Evolutionary conservation across 2,329 filamentous ascomycete species (phyloP).

Genomic region (Periconia sp.): DNA sequence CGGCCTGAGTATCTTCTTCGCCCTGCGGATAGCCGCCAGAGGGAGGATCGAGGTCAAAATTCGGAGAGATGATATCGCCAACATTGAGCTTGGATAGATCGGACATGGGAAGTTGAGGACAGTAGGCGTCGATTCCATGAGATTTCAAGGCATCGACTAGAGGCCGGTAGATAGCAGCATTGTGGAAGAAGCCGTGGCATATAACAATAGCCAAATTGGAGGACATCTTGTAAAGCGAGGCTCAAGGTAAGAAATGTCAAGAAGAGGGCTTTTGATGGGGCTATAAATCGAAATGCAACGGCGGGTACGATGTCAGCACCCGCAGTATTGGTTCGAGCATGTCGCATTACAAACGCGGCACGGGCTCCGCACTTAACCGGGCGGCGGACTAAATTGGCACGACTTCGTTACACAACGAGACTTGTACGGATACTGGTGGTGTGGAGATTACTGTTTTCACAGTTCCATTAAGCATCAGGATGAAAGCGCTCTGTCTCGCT

Average conservation of each 20-base stretch:
- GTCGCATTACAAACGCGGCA: too few relatives aligned
- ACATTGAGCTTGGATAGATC: constrained; percentile 28
- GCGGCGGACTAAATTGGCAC: background rate
- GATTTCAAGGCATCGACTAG: constrained; percentile 27
- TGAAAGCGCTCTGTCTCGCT: too few relatives aligned
- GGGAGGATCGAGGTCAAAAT: constrained; percentile 27
- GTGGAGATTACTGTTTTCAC: too few relatives aligned
- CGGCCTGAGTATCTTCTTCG: constrained; percentile 10
- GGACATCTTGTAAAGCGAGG: constrained; percentile 9
- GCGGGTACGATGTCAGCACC: constrained; percentile 7
- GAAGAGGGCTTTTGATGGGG: constrained; percentile 8
- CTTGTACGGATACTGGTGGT: too few relatives aligned
- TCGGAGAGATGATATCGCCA: constrained; percentile 10
- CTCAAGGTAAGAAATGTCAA: constrained; percentile 8
- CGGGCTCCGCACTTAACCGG: background rate
- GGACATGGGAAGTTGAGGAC: constrained; percentile 41
- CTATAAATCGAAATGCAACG: constrained; percentile 10
- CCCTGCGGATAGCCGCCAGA: constrained; percentile 33
- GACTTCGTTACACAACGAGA: too few relatives aligned
- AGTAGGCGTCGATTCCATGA: constrained; percentile 37
- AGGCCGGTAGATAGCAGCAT: constrained; percentile 33
- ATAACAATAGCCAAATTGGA: constrained; percentile 37
- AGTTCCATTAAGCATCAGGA: too few relatives aligned
- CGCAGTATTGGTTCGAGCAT: constrained; percentile 9
- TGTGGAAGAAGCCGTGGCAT: constrained; percentile 43